A percentile compares a stretch with the other conserved stretches of the same genome.
phyloP scores from a whole-genome alignment of 257 asterid genomes.

The Salvia splendens region DNA sequence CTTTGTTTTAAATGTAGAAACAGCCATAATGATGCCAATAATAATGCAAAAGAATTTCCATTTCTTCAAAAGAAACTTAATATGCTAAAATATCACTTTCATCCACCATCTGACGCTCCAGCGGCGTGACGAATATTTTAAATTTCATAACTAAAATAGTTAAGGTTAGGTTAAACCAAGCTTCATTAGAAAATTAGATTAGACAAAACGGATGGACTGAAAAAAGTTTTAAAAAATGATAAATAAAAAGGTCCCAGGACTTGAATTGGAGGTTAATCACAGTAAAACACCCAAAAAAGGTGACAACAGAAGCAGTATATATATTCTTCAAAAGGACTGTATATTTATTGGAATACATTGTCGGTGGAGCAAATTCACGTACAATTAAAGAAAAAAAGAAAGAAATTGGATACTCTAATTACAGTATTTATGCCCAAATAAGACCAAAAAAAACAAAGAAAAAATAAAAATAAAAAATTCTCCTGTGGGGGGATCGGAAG shows the following conservation, averaged over 20 bases:
- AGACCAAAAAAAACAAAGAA: conserved; percentile 24
- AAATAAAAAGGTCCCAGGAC: conserved; percentile 24
- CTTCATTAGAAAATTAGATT: conserved; percentile 1
- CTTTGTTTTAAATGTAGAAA: not conserved
- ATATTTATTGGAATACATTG: conserved; percentile 46
- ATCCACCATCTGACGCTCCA: conserved; percentile 1
- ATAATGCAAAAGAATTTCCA: not conserved
- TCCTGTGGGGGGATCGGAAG: conserved; percentile 42
- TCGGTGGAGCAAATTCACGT: conserved; percentile 51
- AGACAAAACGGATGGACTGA: not conserved
- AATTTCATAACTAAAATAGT: not conserved
- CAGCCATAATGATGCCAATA: not conserved
- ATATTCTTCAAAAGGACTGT: conserved; percentile 40
- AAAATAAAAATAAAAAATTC: conserved; percentile 33
- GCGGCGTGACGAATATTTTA: not conserved
- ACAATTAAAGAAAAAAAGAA: conserved; percentile 39
- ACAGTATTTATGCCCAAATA: conserved; percentile 67
- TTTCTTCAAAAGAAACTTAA: not conserved
- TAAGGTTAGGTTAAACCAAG: not conserved
- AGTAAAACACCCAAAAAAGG: conserved; percentile 31
- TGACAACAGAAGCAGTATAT: conserved; percentile 34
- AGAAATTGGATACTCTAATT: conserved; percentile 64
- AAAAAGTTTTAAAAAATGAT: not conserved
- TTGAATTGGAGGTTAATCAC: conserved; percentile 27
- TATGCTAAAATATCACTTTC: conserved; percentile 19